These are phyloP conservation scores for Coniochaeta sp. DNA, from an alignment of 2,329 filamentous ascomycete genomes.

Conservation along the genomic window DNA sequence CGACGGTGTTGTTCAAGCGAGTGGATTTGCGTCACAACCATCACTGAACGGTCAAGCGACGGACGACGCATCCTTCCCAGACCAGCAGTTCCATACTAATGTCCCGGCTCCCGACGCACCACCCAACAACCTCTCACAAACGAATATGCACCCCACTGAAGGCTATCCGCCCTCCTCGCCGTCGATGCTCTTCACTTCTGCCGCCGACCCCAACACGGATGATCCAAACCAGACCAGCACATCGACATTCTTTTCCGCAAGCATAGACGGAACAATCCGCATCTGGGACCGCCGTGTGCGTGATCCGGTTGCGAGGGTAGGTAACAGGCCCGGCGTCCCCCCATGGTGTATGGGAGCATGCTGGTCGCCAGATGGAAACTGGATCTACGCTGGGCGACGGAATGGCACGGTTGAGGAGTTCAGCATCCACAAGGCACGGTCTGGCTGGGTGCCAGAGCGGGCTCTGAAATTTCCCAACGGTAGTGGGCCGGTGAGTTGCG, in stretches of 20 bases:
- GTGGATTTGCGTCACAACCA: conserved; percentile 4
- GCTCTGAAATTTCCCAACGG: conserved; percentile 83
- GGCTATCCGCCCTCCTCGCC: conserved; percentile 19
- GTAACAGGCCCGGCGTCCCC: conserved; percentile 66
- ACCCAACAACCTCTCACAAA: background rate
- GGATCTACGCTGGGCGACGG: conserved; percentile 83
- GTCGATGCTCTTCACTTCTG: conserved; percentile 28
- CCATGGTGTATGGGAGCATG: conserved; percentile 98
- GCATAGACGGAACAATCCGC: conserved; percentile 80
- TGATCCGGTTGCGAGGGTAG: conserved; percentile 72
- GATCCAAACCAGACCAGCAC: conserved; percentile 58
- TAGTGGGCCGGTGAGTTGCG: conserved; percentile 81
- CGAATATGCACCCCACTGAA: background rate
- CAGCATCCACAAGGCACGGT: conserved; percentile 65
- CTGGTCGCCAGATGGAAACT: conserved; percentile 94
- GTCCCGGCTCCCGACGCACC: conserved; percentile 3
- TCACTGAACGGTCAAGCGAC: background rate
- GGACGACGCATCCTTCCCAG: background rate
- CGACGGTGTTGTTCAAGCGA: conserved; percentile 5
- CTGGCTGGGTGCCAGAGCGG: conserved; percentile 66
- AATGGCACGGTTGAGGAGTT: conserved; percentile 95
- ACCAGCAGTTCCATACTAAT: conserved; percentile 1
- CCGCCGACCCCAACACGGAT: conserved; percentile 30
- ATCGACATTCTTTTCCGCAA: conserved; percentile 80
- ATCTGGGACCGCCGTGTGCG: conserved; percentile 83